Percentiles rank a stretch among this genome's conserved stretches.
These are phyloP conservation scores for Senecio squalidus DNA, from an alignment of 140 eudicot species.

Conservation along the genomic window DNA sequence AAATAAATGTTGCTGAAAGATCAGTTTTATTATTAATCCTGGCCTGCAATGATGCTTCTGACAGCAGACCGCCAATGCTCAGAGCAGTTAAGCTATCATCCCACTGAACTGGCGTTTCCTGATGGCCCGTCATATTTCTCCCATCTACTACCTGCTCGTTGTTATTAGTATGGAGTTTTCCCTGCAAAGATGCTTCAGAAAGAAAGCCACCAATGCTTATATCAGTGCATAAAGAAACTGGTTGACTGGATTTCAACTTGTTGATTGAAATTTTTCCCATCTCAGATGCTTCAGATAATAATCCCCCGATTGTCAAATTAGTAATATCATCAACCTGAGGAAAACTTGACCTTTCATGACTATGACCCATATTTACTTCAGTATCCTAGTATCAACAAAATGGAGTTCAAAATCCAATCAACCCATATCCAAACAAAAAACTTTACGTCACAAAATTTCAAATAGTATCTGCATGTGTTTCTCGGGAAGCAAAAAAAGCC, in stretches of 20 bases:
- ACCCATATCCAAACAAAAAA: conserved; percentile 1
- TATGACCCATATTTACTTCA: conserved; percentile 24
- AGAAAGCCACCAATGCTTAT: conserved; percentile 55
- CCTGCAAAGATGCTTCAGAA: conserved; percentile 69
- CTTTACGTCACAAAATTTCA: background rate
- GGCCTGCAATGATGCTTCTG: conserved; percentile 70
- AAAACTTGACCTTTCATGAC: conserved; percentile 22
- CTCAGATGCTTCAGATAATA: conserved; percentile 45
- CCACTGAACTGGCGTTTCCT: conserved; percentile 38
- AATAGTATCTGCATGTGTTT: background rate
- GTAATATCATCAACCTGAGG: conserved; percentile 49
- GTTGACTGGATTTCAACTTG: conserved; percentile 20
- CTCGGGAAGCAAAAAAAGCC: background rate
- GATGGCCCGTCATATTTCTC: conserved; percentile 18
- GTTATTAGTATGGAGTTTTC: conserved; percentile 16
- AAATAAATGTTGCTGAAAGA: background rate
- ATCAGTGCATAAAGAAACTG: conserved; percentile 27
- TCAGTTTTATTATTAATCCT: conserved; percentile 24
- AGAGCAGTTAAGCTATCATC: conserved; percentile 45
- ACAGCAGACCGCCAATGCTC: conserved; percentile 75
- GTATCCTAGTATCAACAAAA: conserved; percentile 30
- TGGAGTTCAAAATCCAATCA: background rate
- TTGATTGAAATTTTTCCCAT: conserved; percentile 19
- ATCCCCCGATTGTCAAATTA: conserved; percentile 63
- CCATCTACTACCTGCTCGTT: conserved; percentile 19